phyloP scores from a whole-genome alignment of 2,329 filamentous ascomycete species.

The Pyrenophora graminea region DNA sequence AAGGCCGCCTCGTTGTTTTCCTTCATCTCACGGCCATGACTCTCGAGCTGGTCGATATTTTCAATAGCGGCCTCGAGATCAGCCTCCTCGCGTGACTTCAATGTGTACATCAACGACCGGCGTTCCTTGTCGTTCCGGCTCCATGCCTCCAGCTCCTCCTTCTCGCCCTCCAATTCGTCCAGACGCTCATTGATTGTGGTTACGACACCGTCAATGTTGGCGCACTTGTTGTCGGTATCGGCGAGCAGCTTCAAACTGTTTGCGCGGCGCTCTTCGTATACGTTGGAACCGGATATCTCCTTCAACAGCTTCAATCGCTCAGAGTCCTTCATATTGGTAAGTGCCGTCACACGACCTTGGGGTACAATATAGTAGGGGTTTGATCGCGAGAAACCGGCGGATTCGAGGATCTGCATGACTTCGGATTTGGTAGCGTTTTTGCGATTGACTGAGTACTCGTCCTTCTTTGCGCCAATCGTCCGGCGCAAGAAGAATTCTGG shows the following conservation, averaged over 20 bases:
- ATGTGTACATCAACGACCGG: slow-evolving; percentile 90
- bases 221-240: slow-evolving; percentile 91
- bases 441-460: slow-evolving; percentile 96
- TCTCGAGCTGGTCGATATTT: slow-evolving; percentile 78
- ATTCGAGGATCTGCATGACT: slow-evolving; percentile 93
- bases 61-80: slow-evolving; percentile 78
- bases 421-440: slow-evolving; percentile 95
- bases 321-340: slow-evolving; percentile 98
- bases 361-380: slow-evolving; percentile 99
- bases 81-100: slow-evolving; percentile 86
- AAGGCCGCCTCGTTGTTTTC: slow-evolving; percentile 80
- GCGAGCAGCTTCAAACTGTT: slow-evolving; percentile 97
- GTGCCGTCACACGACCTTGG: slow-evolving; percentile 89
- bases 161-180: slow-evolving; percentile 90
- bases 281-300: slow-evolving; percentile 96
- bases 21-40: slow-evolving; percentile 80
- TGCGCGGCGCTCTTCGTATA: slow-evolving; percentile 88
- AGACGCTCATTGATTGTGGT: slow-evolving; percentile 90
- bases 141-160: slow-evolving; percentile 90
- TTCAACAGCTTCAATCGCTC: slow-evolving; percentile 89
- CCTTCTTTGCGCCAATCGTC: slow-evolving; percentile 96
- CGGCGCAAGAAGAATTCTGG: slow-evolving; percentile 88
- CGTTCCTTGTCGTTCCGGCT: slow-evolving; percentile 94
- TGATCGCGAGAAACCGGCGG: slow-evolving; percentile 92
- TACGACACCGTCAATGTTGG: slow-evolving; percentile 91